These are phyloP conservation scores for Corymbia citriodora DNA, from an alignment of 441 rosid genomes.

Conservation along the genomic window DNA sequence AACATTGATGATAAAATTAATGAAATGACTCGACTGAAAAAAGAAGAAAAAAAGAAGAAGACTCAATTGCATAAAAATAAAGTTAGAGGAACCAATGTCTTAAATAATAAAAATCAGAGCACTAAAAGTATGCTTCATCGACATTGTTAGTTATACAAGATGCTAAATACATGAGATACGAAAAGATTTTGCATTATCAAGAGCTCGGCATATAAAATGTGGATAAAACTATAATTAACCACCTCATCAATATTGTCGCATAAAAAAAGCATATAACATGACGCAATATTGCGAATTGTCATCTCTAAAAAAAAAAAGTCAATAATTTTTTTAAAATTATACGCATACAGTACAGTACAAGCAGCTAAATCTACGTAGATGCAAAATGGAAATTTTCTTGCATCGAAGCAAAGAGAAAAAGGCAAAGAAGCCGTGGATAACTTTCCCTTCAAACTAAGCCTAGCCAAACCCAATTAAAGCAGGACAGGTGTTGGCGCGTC, in stretches of 20 bases:
- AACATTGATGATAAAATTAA: not conserved
- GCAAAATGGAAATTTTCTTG: not conserved
- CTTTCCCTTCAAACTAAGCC: not conserved
- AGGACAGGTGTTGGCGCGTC: not conserved
- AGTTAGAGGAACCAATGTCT: not conserved
- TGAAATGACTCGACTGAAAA: not conserved
- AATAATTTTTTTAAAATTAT: not conserved
- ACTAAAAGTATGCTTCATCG: not conserved
- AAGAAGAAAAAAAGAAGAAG: accelerated
- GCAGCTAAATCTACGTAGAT: not conserved
- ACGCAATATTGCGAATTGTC: accelerated
- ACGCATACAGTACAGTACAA: not conserved
- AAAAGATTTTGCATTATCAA: not conserved
- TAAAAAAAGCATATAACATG: not conserved
- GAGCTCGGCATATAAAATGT: not conserved
- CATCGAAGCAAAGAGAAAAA: not conserved
- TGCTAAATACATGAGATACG: not conserved
- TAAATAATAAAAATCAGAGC: not conserved
- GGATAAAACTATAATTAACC: not conserved
- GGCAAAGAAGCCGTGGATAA: not conserved
- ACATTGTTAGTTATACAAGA: not conserved
- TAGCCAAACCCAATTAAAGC: not conserved
- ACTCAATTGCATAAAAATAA: not conserved
- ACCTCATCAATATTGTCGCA: not conserved
- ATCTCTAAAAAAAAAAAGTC: not conserved